Base-by-base conservation (phyloP, 2,329 filamentous ascomycete species). In the Trichoderma sp. region DNA sequence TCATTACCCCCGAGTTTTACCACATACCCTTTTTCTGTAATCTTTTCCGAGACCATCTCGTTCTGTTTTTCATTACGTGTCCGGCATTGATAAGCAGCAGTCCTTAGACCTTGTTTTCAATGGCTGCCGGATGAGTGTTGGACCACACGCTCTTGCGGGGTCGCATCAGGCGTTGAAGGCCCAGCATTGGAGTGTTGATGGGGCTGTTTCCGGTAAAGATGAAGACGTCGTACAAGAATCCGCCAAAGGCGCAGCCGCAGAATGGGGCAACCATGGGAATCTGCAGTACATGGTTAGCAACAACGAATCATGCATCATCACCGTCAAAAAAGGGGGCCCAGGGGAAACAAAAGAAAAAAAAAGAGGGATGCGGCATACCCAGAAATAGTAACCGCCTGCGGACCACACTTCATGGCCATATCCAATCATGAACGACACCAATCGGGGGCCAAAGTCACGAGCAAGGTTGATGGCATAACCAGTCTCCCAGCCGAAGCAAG, bases 381-480 rank as follows among this genome's bases (percentile, higher is more conserved):
- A 93, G 78, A 93, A 93, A 77, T 93, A 94, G 77, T 93, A 92
- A 14, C 85, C 85, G 2, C 91, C 90, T 1, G 89, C 87, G 11
- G 84, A 86, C 89, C 90, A 93, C 0, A 93, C 91, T 64, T 90
- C 86, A 63, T 79, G 80, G 1, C 90, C 90, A 77, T 94, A 93
- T 2, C 92, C 92, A 69, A 93, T 76, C 77, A 90, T 87, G 77
- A 89, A 92, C 1, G 88, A 87, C 73, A 92, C 87, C 57, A 93
- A 79, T 12, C 91, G 84, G 11, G 91, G 91, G 1, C 90, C 90
- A 77, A 93, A 92, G 74, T 94, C 92, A 80, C 92, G 86, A 43
- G 91, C 91, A 56, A 92, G 80, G 76, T 93, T 93, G 74, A 93
- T 92, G 18, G 91, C 91, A 80, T 92, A 94, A 47, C 92, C 91